These are phyloP conservation scores for Daldinia childiae DNA, from an alignment of 495 filamentous ascomycete genomes.

Conservation along the genomic window DNA sequence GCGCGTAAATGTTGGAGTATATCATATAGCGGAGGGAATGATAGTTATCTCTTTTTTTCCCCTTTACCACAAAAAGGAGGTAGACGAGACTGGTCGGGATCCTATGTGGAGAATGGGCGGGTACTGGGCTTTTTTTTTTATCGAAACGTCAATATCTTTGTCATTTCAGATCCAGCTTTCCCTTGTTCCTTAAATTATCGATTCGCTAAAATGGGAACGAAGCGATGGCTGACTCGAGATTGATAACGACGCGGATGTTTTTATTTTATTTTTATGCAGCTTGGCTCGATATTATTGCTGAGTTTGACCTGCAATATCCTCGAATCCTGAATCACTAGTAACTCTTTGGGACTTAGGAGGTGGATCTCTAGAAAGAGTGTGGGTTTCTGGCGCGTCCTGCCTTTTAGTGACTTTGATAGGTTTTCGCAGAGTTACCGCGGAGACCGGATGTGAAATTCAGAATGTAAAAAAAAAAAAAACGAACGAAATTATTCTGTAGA, in stretches of 20 bases:
- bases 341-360: slow-evolving; percentile 14
- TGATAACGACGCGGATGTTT: slow-evolving; percentile 8
- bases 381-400: slow-evolving; percentile 19
- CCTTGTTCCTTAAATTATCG: slow-evolving; percentile 16
- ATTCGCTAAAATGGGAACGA: slow-evolving; percentile 14
- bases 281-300: slow-evolving; percentile 17
- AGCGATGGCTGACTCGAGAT: slow-evolving; percentile 3
- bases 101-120: slow-evolving; percentile 36
- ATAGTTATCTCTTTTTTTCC: slow-evolving; percentile 15
- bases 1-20: slow-evolving; percentile 15
- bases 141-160: slow-evolving; percentile 43
- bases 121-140: slow-evolving; percentile 36
- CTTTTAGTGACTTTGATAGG: slow-evolving; percentile 6
- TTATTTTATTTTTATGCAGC: slow-evolving; percentile 2
- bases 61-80: slow-evolving; percentile 38
- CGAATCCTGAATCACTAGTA: slow-evolving; percentile 21
- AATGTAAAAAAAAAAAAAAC: slow-evolving; percentile 23
- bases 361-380: slow-evolving; percentile 23
- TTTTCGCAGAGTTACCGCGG: slow-evolving; percentile 9
- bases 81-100: slow-evolving; percentile 22
- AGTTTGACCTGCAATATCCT: slow-evolving; percentile 20
- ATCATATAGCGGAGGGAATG: slow-evolving; percentile 14
- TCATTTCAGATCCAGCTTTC: slow-evolving; percentile 37
- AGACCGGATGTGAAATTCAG: neutral
- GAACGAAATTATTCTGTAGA: slow-evolving; percentile 33